These are phyloP conservation scores for Bathelium albidoporum DNA, from an alignment of 495 filamentous ascomycete genomes.

Conservation along the genomic window DNA sequence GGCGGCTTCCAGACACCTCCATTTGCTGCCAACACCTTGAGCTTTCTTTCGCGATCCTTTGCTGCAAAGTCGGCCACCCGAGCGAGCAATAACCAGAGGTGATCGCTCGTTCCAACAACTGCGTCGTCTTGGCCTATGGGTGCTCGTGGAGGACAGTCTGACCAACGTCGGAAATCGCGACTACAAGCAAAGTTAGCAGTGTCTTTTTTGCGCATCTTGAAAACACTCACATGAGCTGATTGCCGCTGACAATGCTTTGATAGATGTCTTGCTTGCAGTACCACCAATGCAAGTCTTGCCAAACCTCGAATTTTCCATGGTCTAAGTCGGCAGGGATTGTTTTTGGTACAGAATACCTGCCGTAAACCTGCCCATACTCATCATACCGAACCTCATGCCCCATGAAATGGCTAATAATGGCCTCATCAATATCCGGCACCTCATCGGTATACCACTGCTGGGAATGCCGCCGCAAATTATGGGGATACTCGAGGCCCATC, in stretches of 20 bases:
- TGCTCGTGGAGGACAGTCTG: constrained; percentile 73
- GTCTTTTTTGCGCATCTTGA: background rate
- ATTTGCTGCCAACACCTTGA: constrained; percentile 44
- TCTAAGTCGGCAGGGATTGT: constrained; percentile 17
- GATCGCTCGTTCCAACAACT: constrained; percentile 77
- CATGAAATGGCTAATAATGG: constrained; percentile 24
- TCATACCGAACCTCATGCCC: constrained; percentile 30
- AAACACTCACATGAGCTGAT: constrained; percentile 63
- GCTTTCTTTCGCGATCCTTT: constrained; percentile 68
- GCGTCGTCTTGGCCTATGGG: constrained; percentile 68
- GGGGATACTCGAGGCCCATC: background rate
- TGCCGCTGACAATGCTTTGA: constrained; percentile 82
- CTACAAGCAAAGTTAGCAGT: constrained; percentile 34
- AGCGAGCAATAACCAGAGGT: constrained; percentile 71
- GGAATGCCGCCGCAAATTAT: background rate
- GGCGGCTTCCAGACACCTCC: constrained; percentile 51
- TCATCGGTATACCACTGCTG: constrained; percentile 8
- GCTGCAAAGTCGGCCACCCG: constrained; percentile 73
- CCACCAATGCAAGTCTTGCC: constrained; percentile 94
- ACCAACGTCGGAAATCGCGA: constrained; percentile 69
- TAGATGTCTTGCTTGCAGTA: constrained; percentile 87
- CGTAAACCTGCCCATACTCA: constrained; percentile 18
- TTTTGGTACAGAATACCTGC: constrained; percentile 3
- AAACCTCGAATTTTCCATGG: constrained; percentile 53
- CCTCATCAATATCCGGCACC: constrained; percentile 27